Evolutionary conservation across 345 rosid genomes (phyloP).

Genomic region (Salix udensis): DNA sequence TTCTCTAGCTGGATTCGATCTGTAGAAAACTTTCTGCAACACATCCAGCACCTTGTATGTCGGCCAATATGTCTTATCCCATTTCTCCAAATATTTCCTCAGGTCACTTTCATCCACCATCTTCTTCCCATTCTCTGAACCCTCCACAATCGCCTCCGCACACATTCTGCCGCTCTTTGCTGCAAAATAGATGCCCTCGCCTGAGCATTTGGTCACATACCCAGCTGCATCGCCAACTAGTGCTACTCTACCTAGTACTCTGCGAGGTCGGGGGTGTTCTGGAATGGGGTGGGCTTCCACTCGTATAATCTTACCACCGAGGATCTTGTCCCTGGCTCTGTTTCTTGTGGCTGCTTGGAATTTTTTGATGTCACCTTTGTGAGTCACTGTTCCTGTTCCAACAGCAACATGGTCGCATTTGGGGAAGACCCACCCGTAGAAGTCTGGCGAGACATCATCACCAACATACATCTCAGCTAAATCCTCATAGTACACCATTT

Average conservation of each 20-base stretch:
- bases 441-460: slow-evolving; percentile 91
- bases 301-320: slow-evolving; percentile 81
- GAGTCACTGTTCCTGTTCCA: slow-evolving; percentile 90
- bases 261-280: slow-evolving; percentile 78
- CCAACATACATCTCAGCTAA: slow-evolving; percentile 95
- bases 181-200: slow-evolving; percentile 89
- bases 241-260: slow-evolving; percentile 65
- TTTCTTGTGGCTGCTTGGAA: slow-evolving; percentile 81
- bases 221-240: slow-evolving; percentile 91
- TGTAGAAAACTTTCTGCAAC: slow-evolving; percentile 80
- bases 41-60: slow-evolving; percentile 87
- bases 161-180: slow-evolving; percentile 97
- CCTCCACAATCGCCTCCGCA: slow-evolving; percentile 83
- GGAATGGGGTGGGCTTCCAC: slow-evolving; percentile 95
- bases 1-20: slow-evolving; percentile 87
- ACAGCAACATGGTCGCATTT: slow-evolving; percentile 96
- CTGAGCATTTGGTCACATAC: slow-evolving; percentile 83
- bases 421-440: slow-evolving; percentile 96
- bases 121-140: slow-evolving; percentile 75
- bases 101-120: slow-evolving; percentile 82
- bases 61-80: slow-evolving; percentile 95
- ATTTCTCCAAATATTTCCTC: slow-evolving; percentile 90
- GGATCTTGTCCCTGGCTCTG: slow-evolving; percentile 85
- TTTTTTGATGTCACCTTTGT: slow-evolving; percentile 90
- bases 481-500: slow-evolving; percentile 82